These are phyloP conservation scores for Xylariaceae sp. DNA, from an alignment of 2,329 filamentous ascomycete species.

Conservation along the genomic window DNA sequence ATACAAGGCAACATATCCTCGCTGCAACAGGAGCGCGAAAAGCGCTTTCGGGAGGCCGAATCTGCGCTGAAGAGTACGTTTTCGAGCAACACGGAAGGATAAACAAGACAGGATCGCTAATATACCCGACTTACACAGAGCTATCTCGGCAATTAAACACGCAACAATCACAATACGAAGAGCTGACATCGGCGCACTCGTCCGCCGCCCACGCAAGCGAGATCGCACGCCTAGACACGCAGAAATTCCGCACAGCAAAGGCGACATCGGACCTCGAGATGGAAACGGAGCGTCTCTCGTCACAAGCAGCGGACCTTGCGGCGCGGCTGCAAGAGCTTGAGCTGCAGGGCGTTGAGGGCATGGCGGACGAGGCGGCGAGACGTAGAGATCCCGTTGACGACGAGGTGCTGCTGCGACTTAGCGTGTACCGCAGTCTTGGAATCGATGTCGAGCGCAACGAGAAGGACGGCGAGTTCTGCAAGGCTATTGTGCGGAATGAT, in stretches of 20 bases:
- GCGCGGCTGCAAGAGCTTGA: constrained; percentile 77
- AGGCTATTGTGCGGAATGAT: constrained; percentile 79
- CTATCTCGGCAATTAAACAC: constrained; percentile 72
- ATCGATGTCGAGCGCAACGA: constrained; percentile 82
- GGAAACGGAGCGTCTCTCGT: constrained; percentile 85
- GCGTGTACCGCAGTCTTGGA: constrained; percentile 84
- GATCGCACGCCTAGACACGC: constrained; percentile 82
- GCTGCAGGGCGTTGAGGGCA: constrained; percentile 72
- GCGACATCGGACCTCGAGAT: constrained; percentile 83
- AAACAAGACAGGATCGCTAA: not conserved
- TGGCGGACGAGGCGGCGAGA: constrained; percentile 35
- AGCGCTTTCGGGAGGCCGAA: constrained; percentile 68
- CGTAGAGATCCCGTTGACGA: constrained; percentile 51
- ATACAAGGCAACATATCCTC: constrained; percentile 78
- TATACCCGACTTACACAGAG: constrained; percentile 37
- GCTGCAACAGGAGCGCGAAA: constrained; percentile 76
- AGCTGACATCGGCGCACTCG: constrained; percentile 70
- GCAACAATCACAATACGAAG: constrained; percentile 68
- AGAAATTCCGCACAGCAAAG: constrained; percentile 94
- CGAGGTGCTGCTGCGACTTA: constrained; percentile 68
- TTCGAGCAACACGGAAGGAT: not conserved
- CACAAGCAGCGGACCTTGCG: constrained; percentile 69
- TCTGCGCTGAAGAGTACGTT: constrained; percentile 54
- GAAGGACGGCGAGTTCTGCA: constrained; percentile 69
- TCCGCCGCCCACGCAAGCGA: constrained; percentile 73